Percentiles rank a stretch among this genome's conserved stretches.
Conservation (phyloP, 2,329 filamentous ascomycete genomes). For the Blastomyces gilchristii region DNA sequence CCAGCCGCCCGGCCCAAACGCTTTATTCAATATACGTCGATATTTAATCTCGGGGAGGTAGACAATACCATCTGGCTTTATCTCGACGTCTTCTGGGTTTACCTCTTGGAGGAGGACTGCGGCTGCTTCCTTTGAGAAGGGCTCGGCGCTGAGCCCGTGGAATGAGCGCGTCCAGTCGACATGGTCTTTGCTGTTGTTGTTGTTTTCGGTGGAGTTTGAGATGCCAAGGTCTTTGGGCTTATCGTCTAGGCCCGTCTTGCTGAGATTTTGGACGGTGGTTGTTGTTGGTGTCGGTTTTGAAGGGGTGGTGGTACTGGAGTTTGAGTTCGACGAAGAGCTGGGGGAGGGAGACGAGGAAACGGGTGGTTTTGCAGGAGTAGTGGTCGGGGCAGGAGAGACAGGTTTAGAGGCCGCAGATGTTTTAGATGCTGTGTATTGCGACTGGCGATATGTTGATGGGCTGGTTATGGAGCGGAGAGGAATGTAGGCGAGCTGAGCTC, state of each 20-base stretch:
- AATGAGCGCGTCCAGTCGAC: slow-evolving; percentile 79
- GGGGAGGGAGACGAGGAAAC: slow-evolving; percentile 5
- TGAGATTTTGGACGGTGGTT: slow-evolving; percentile 29
- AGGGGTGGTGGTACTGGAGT: slow-evolving; percentile 8
- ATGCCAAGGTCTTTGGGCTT: slow-evolving; percentile 24
- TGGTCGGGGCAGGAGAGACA: slow-evolving; percentile 8
- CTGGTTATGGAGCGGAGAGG: slow-evolving; percentile 11
- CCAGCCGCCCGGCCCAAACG: slow-evolving; percentile 94
- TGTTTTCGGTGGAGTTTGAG: not conserved
- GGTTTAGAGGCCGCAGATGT: not conserved
- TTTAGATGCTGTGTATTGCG: slow-evolving; percentile 7
- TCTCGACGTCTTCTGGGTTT: slow-evolving; percentile 68
- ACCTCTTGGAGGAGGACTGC: slow-evolving; percentile 59
- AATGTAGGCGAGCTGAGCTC: slow-evolving; percentile 10
- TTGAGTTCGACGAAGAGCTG: slow-evolving; percentile 5
- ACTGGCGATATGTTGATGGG: slow-evolving; percentile 14
- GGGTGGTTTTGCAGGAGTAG: slow-evolving; percentile 9
- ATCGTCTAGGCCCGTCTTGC: slow-evolving; percentile 30
- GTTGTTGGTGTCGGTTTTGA: slow-evolving; percentile 19
- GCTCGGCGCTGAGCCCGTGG: slow-evolving; percentile 60
- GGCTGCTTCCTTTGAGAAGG: slow-evolving; percentile 61
- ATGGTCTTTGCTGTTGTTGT: slow-evolving; percentile 29
- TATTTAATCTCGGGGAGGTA: slow-evolving; percentile 99
- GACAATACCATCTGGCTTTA: slow-evolving; percentile 94
- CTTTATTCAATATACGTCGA: slow-evolving; percentile 72